Evolutionary conservation across 1,284 basidiomycete genomes (phyloP), one percentile per base, ranked within the genome.

Genomic region (Porogramme epimiltina): DNA sequence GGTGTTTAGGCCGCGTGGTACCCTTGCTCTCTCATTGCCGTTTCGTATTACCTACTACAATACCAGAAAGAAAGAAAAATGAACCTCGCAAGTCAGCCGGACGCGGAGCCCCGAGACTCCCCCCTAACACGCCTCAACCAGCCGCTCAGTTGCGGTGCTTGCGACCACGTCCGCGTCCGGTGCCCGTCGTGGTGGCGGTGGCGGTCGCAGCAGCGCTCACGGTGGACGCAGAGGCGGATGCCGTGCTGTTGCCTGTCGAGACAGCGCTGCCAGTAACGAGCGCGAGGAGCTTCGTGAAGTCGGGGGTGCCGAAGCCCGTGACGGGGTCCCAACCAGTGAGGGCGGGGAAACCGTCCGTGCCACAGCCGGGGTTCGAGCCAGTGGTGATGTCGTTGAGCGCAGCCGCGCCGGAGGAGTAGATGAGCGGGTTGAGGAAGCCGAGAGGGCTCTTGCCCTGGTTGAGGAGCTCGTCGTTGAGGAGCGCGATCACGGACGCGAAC

Each of bases 381-480:
- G 13, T 19, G 24, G 70, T 73, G 55, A 80, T 72, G 56, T 79
- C 77, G 51, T 70, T 74, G 56, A 80, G 67, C 16, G 66, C 74
- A 11, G 61, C 58, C 19, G 62, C 63, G 28, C 57, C 58, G 10
- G 48, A 48, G 25, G 51, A 49, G 69, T 72, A 76, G 47, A 73
- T 63, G 54, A 75, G 69, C 2, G 78, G 78, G 65, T 80, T 80
- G 37, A 80, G 52, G 68, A 77, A 81, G 5, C 79, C 78, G 3
- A 79, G 65, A 19, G 67, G 59, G 15, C 61, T 55, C 63, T 77
- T 76, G 26, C 79, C 78, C 4, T 60, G 47, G 4, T 78, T 66
- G 45, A 85, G 65, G 31, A 76, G 76, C 64, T 73, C 75, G 66
- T 85, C 82, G 54, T 85, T 85, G 24, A 86, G 67, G 60, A 87